Base-by-base conservation (phyloP, 2,329 filamentous ascomycete species). In the Penicillium sp. region DNA sequence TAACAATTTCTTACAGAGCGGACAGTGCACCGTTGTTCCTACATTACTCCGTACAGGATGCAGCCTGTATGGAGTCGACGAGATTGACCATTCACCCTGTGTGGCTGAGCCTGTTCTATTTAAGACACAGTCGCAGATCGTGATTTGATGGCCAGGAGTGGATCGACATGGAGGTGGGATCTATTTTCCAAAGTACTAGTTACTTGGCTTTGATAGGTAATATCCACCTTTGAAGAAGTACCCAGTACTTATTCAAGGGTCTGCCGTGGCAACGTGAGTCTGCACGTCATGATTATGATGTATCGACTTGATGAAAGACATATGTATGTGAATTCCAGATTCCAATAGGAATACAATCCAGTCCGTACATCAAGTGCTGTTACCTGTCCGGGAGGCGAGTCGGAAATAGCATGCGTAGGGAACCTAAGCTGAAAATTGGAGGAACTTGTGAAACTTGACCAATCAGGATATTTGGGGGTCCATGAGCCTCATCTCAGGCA, bases 261-360 rank as follows among this genome's bases (percentile, higher is more conserved):
- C 25, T 41, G 49, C 51, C 15, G 51, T 53, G 42, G 51, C 51
- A 53, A 61, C 8, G 6, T 7, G n/a, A 59, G 57, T 61, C 60
- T 60, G 55, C 60, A 61, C 63, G 61, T 65, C 62, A 57, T 53
- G 36, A 49, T 54, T 38, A 57, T 53, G 27, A 49, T 54, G 33
- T 39, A 48, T 44, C 41, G 17, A 29, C n/a, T 31, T 13, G 27
- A 48, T 29, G 33, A 36, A 38, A 44, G 21, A 33, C 27, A 19
- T 45, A 45, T 13, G 25, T 45, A 29, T 44, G 42, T 19, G 12
- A 7, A 13, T 7, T 7, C 1, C 1, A n/a, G 12, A 33, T 15
- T 48, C 42, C 43, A 53, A 53, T 53, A 45, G 31, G 19, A 48
- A 35, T 17, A 6, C 6, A 44, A 31, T 42, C 49, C 49, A 44